A percentile compares a stretch with the other conserved stretches of the same genome.
These are phyloP conservation scores for Peziza echinospora DNA, from an alignment of 495 filamentous ascomycete species.

Conservation along the genomic window DNA sequence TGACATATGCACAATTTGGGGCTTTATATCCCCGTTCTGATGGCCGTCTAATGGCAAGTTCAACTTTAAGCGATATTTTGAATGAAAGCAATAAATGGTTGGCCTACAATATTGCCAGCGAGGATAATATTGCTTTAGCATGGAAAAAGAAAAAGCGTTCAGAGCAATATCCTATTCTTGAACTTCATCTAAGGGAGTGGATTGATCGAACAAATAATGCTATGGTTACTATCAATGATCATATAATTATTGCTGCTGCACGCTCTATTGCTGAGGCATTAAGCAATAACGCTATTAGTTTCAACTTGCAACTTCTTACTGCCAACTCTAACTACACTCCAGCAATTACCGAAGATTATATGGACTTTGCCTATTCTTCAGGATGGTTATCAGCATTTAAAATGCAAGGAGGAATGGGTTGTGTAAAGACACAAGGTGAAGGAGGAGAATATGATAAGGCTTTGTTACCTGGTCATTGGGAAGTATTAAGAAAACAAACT, in stretches of 20 bases:
- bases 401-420: neutral
- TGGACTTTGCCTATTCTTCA: neutral
- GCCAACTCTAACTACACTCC: no score
- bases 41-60: neutral
- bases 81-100: neutral
- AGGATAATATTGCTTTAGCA: no score
- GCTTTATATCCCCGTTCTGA: neutral
- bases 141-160: neutral
- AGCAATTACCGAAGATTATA: neutral
- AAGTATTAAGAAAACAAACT: neutral
- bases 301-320: no score
- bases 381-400: neutral
- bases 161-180: neutral
- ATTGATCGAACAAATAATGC: neutral
- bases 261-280: neutral
- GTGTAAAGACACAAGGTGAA: neutral
- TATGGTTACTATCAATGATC: neutral
- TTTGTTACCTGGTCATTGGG: neutral
- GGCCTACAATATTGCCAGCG: neutral
- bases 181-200: neutral
- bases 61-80: neutral
- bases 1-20: neutral
- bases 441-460: neutral
- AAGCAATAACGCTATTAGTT: neutral
- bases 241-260: neutral